Base-by-base conservation (phyloP, 2,329 filamentous ascomycete genomes). In the Verticillium dahliae region DNA sequence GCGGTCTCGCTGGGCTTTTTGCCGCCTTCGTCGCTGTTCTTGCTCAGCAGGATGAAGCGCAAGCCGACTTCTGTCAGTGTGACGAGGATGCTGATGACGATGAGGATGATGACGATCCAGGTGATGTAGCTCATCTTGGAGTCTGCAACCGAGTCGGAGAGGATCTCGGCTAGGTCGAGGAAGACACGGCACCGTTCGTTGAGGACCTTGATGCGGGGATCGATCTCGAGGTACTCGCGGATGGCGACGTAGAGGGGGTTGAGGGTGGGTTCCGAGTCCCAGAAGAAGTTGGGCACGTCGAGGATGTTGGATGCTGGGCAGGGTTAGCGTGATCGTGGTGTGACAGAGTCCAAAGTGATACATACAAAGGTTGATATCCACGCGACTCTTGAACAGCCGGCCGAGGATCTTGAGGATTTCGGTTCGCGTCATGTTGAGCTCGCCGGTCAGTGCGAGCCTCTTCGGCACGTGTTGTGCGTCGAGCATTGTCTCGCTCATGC, bases 131-230 rank as follows among this genome's bases (percentile, higher is more conserved):
- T 97, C 90, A 97, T 98, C 74, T 97, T 97, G 67, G 91, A 89
- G 73, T 98, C 92, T 27, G 91, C 91, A 60, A 97, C 93, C 1
- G 87, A 91, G 75, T 99, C 94, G 14, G 90, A 92, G 1, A 99
- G 80, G 31, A 99, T 97, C 76, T 97, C 93, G 56, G 95, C 93
- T 10, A 99, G 85, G 74, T 99, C 95, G 18, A 99, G 85, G 77
- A 99, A 99, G 58, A 99, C 95, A 52, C 91, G 88, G 74, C 95
- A 99, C 60, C 95, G 89, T 77, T 98, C 95, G 75, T 99, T 99
- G 66, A 99, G 88, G 31, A 98, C 93, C 75, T 96, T 92, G 73
- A 97, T 97, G 60, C 95, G 91, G 7, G 90, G 92, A 71, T 96
- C 94, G 74, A 99, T 98, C 72, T 99, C 95, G 63, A 99, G 89